These are phyloP conservation scores for Gypsophila paniculata DNA, from an alignment of 179 eudicot genomes.

Conservation along the genomic window DNA sequence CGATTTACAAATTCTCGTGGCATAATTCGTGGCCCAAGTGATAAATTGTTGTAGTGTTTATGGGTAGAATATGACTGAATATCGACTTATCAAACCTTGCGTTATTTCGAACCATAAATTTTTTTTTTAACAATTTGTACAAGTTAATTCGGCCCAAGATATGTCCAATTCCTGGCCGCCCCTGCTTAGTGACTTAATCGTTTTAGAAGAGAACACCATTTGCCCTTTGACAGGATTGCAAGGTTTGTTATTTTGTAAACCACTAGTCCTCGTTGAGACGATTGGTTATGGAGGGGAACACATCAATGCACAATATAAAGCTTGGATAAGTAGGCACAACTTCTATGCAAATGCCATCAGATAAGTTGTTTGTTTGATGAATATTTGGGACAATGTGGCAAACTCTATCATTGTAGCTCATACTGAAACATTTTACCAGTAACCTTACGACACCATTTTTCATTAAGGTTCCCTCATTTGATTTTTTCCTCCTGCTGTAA, in stretches of 20 bases:
- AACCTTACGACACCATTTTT: background rate
- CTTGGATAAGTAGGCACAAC: background rate
- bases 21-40: too few relatives aligned
- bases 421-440: conserved; percentile 7
- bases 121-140: too few relatives aligned
- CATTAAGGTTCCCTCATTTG: background rate
- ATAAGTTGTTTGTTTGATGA: background rate
- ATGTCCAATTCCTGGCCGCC: too few relatives aligned
- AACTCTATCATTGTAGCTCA: background rate
- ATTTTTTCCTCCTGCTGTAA: background rate
- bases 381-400: background rate
- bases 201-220: background rate
- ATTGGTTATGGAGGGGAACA: background rate
- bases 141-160: too few relatives aligned
- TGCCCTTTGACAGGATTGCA: background rate
- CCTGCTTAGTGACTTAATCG: background rate
- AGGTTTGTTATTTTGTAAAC: background rate
- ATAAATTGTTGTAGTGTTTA: too few relatives aligned
- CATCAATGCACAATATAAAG: background rate
- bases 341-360: conserved; percentile 9
- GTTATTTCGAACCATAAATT: too few relatives aligned
- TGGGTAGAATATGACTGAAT: too few relatives aligned
- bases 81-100: too few relatives aligned
- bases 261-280: background rate
- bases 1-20: too few relatives aligned